These are phyloP conservation scores for Sporothrix phasma DNA, from an alignment of 2,329 filamentous ascomycete species.

Conservation along the genomic window DNA sequence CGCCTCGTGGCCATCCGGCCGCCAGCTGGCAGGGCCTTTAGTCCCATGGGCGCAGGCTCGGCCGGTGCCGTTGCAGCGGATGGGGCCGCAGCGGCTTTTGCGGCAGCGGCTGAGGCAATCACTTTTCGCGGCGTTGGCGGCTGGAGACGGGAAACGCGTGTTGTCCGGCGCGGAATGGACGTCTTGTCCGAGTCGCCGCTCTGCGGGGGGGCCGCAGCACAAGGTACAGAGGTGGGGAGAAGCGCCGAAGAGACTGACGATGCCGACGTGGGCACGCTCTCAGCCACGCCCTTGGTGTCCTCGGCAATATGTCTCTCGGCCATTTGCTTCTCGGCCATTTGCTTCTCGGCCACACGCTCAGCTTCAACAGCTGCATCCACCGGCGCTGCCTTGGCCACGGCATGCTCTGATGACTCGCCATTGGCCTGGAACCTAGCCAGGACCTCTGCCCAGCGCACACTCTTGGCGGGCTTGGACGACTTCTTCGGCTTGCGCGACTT, in stretches of 20 bases:
- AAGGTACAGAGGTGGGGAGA: too few relatives aligned
- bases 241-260: too few relatives aligned
- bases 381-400: neutral
- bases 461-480: constrained; percentile 20
- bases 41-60: neutral
- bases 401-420: neutral
- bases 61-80: neutral
- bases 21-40: constrained; percentile 1
- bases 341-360: neutral
- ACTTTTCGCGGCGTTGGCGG: constrained; percentile 18
- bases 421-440: constrained; percentile 24
- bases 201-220: neutral
- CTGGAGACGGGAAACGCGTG: constrained; percentile 16
- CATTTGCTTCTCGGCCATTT: too few relatives aligned
- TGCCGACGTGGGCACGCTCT: too few relatives aligned
- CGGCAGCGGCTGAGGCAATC: constrained; percentile 10
- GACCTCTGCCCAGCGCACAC: constrained; percentile 27
- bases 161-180: constrained; percentile 14
- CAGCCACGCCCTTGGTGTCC: too few relatives aligned
- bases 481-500: constrained; percentile 7
- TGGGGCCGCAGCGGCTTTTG: neutral
- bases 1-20: constrained; percentile 16
- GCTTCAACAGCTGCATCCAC: neutral
- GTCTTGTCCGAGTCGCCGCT: constrained; percentile 11
- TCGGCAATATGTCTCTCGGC: too few relatives aligned